Conservation (phyloP, 805 yeast species). For the Metschnikowia dekortorum region DNA sequence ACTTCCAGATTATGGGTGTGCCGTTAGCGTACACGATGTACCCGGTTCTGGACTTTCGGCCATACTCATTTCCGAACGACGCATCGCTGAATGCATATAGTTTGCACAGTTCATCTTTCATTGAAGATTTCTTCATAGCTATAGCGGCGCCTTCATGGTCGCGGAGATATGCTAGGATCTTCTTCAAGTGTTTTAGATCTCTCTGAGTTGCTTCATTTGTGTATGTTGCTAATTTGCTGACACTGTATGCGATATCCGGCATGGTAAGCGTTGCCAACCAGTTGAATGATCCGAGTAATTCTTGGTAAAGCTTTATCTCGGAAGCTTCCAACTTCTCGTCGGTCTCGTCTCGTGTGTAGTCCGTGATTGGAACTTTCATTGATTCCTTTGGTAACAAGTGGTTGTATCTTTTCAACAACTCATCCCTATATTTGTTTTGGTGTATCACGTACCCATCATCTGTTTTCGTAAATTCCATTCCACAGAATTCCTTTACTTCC, state of each 20-base stretch:
- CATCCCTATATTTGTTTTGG: too few relatives aligned
- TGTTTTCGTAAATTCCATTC: too few relatives aligned
- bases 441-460: too few relatives aligned
- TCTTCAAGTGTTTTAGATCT: not conserved
- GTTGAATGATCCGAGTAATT: constrained; percentile 1
- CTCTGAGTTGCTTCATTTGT: not conserved
- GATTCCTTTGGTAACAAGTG: too few relatives aligned
- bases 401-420: too few relatives aligned
- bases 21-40: too few relatives aligned
- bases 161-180: not conserved
- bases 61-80: too few relatives aligned
- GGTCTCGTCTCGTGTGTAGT: not conserved
- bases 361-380: too few relatives aligned
- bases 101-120: not conserved
- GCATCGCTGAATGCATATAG: too few relatives aligned
- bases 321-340: not conserved
- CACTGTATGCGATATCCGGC: not conserved
- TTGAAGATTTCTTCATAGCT: not conserved
- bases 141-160: not conserved
- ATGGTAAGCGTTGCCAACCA: not conserved
- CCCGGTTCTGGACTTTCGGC: too few relatives aligned
- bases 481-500: too few relatives aligned
- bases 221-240: not conserved
- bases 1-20: too few relatives aligned
- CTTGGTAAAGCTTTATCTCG: not conserved